Conservation (phyloP, 345 rosid genomes). For the Gossypium anomalum region DNA sequence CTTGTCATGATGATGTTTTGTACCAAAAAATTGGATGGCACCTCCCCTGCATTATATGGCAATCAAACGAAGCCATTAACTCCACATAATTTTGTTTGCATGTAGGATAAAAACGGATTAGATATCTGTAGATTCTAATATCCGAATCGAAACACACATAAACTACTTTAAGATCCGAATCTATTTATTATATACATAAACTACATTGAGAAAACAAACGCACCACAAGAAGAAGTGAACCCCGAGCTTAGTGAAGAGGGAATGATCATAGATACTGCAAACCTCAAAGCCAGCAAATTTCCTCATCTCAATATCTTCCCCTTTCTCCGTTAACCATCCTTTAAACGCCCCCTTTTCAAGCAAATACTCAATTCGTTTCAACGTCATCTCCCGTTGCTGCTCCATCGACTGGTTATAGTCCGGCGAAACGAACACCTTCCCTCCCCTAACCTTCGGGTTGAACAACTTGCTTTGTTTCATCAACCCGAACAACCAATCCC, state of each 20-base stretch:
- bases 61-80: background rate
- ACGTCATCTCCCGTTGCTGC: slow-evolving; percentile 83
- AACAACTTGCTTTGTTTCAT: slow-evolving; percentile 66
- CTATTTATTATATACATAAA: no score
- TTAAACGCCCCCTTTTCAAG: slow-evolving; percentile 55
- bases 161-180: no score
- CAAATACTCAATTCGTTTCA: slow-evolving; percentile 60
- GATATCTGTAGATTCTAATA: no score
- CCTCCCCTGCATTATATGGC: slow-evolving; percentile 62
- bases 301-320: slow-evolving; percentile 53
- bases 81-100: background rate
- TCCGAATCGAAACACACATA: no score
- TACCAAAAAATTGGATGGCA: slow-evolving; percentile 78
- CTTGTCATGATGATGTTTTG: slow-evolving; percentile 81
- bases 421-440: slow-evolving; percentile 59
- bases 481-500: slow-evolving; percentile 79
- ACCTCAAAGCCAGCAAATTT: slow-evolving; percentile 60
- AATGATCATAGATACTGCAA: slow-evolving; percentile 57
- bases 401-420: slow-evolving; percentile 89
- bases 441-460: slow-evolving; percentile 63
- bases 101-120: background rate
- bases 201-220: background rate
- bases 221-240: slow-evolving; percentile 88
- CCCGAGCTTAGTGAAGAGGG: slow-evolving; percentile 61
- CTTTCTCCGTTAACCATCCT: slow-evolving; percentile 66